A percentile compares a stretch with the other conserved stretches of the same genome.
Conservation (phyloP, 2,329 filamentous ascomycete species). For the Zasmidium cellare region DNA sequence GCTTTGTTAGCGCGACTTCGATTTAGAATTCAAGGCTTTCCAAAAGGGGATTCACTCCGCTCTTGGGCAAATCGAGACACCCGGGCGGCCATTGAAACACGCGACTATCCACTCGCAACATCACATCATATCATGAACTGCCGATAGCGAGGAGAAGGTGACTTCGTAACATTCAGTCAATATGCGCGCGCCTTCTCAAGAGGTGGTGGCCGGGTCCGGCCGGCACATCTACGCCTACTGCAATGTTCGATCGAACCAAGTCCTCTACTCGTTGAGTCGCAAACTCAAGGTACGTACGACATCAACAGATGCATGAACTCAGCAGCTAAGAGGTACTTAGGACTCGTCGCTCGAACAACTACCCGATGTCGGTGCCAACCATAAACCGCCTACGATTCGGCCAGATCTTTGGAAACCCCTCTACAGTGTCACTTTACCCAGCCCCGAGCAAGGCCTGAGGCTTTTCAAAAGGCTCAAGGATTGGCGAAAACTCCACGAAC, state of each 20-base stretch:
- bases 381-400: slow-evolving; percentile 57
- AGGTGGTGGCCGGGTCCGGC: slow-evolving; percentile 34
- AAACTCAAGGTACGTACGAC: slow-evolving; percentile 52
- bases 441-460: slow-evolving; percentile 42
- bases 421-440: slow-evolving; percentile 58
- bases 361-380: slow-evolving; percentile 64
- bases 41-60: no score
- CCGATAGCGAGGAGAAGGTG: not conserved
- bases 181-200: not conserved
- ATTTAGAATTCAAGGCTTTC: no score
- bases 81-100: no score
- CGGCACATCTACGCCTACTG: slow-evolving; percentile 64
- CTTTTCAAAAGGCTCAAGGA: slow-evolving; percentile 62
- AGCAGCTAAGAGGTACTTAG: not conserved
- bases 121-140: not conserved
- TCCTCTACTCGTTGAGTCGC: slow-evolving; percentile 62
- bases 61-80: no score
- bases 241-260: slow-evolving; percentile 63
- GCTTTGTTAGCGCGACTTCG: no score
- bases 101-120: no score
- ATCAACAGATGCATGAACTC: not conserved
- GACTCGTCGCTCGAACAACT: slow-evolving; percentile 56
- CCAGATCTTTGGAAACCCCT: slow-evolving; percentile 65
- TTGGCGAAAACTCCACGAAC: slow-evolving; percentile 59
- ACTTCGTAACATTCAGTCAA: not conserved